Conservation (phyloP, 2,329 filamentous ascomycete genomes). For the Aspergillus bombycis region DNA sequence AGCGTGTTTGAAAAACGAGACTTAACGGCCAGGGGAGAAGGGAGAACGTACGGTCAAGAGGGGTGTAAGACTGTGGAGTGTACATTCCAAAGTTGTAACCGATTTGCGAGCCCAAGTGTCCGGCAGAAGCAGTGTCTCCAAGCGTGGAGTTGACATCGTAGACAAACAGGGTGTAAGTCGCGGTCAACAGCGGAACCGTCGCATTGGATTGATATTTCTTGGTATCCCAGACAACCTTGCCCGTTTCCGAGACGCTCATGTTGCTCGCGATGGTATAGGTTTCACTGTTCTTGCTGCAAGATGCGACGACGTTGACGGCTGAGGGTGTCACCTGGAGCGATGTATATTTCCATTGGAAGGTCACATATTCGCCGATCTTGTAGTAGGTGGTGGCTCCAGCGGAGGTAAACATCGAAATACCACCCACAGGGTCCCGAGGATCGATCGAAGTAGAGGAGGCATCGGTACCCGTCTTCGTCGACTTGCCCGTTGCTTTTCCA, state of each 20-base stretch:
- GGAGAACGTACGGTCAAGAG: conserved; percentile 50
- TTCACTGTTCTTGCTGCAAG: conserved; percentile 60
- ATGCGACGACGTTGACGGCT: conserved; percentile 64
- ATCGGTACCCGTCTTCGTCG: conserved; percentile 24
- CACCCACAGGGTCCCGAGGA: conserved; percentile 59
- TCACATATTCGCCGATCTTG: conserved; percentile 65
- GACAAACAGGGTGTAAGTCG: conserved; percentile 66
- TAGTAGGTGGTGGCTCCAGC: conserved; percentile 59
- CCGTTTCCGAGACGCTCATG: conserved; percentile 57
- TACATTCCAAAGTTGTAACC: conserved; percentile 68
- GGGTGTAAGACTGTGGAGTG: conserved; percentile 54
- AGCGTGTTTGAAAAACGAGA: conserved; percentile 17
- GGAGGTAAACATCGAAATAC: conserved; percentile 63
- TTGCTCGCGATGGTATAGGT: conserved; percentile 67
- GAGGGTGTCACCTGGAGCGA: conserved; percentile 62
- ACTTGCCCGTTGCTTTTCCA: conserved; percentile 13
- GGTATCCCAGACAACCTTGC: conserved; percentile 64
- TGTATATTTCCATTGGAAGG: conserved; percentile 72
- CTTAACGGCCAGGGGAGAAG: conserved; percentile 11
- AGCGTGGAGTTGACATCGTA: conserved; percentile 60
- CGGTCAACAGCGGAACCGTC: conserved; percentile 57
- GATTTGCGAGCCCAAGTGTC: conserved; percentile 57
- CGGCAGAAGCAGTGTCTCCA: conserved; percentile 55
- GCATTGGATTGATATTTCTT: conserved; percentile 53
- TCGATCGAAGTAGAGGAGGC: conserved; percentile 51